These are phyloP conservation scores for Phytopythium oedochilum DNA, from an alignment of 352 stramenopile genomes.

Conservation along the genomic window DNA sequence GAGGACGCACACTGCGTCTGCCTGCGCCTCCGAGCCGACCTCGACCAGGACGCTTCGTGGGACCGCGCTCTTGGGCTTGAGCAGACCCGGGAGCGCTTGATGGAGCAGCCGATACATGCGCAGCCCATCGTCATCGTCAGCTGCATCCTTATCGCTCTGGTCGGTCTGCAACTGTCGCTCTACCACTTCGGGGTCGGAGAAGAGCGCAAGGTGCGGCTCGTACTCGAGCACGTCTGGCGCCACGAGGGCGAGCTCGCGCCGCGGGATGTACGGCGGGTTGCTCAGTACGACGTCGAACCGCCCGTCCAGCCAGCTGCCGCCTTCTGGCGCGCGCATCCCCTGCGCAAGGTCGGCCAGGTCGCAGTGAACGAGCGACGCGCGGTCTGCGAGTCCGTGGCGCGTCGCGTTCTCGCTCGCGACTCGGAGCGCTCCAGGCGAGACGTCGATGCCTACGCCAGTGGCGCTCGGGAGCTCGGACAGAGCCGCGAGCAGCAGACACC, in stretches of 20 bases:
- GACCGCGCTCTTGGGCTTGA: conserved; percentile 9
- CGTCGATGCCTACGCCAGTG: conserved; percentile 54
- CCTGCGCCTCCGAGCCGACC: conserved; percentile 53
- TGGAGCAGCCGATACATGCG: conserved; percentile 48
- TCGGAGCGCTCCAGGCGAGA: conserved; percentile 42
- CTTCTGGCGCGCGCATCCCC: neutral
- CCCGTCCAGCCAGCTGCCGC: conserved; percentile 15
- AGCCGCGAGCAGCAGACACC: conserved; percentile 59
- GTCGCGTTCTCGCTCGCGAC: conserved; percentile 51
- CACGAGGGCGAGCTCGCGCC: conserved; percentile 45
- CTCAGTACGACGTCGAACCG: conserved; percentile 67
- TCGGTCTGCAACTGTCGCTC: conserved; percentile 1
- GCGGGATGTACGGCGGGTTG: conserved; percentile 74
- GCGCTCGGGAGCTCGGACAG: conserved; percentile 54
- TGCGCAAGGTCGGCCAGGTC: conserved; percentile 17
- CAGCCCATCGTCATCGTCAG: conserved; percentile 27
- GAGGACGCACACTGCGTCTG: conserved; percentile 30
- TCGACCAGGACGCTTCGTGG: conserved; percentile 36
- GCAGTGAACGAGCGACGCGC: conserved; percentile 21
- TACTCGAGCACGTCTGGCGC: conserved; percentile 50
- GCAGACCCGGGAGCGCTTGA: conserved; percentile 25
- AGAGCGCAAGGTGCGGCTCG: conserved; percentile 71
- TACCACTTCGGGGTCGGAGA: conserved; percentile 37
- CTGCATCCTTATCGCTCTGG: neutral
- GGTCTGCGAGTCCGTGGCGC: conserved; percentile 13